Evolutionary conservation across 768 basidiomycete genomes (phyloP), one percentile per base, ranked within the genome.

Genomic region (Russula emetica): DNA sequence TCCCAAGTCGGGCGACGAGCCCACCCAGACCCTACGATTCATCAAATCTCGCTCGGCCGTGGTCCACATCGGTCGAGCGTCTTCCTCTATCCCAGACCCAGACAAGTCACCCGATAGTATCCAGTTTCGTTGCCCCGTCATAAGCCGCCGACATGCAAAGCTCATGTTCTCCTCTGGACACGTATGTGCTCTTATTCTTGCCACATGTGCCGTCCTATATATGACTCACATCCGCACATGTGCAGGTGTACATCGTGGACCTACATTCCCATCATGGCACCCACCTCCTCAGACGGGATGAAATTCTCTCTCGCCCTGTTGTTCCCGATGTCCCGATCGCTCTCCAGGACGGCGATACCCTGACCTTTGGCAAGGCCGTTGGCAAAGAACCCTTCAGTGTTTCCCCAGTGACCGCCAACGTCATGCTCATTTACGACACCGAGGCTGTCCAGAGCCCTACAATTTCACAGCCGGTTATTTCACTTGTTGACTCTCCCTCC

Each of bases 361-460:
- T 92, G 62, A 91, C 88, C 2, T 89, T 92, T 69, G 90, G 90
- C 68, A 92, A 91, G 75, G 76, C 80, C 6, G 90, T 92, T 1
- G 86, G 84, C 42, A 81, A 82, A 64, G 82, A 83, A 54, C 79
- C 81, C 26, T 82, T 82, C 58, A 74, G 79, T 30, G 89, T 90
- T 34, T 77, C 78, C 3, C 89, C 89, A 14, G 77, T 91, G 47
- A 81, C 82, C 26, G 85, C 77, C 49, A 79, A 82, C 28, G 79
- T 90, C 40, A 80, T 85, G 72, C 74, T 90, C 44, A 66, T 85
- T 51, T 74, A 81, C 72, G 70, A 67, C 24, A 69, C 66, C 26
- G 58, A 64, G 49, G 42, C 54, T 32, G 59, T 11, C 61, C 60
- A 30, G 28, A 45, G 58, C 11, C 60, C 63, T 5, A 24, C 49